Conservation (phyloP, 2,329 filamentous ascomycete species). For the Scytalidium lignicola region DNA sequence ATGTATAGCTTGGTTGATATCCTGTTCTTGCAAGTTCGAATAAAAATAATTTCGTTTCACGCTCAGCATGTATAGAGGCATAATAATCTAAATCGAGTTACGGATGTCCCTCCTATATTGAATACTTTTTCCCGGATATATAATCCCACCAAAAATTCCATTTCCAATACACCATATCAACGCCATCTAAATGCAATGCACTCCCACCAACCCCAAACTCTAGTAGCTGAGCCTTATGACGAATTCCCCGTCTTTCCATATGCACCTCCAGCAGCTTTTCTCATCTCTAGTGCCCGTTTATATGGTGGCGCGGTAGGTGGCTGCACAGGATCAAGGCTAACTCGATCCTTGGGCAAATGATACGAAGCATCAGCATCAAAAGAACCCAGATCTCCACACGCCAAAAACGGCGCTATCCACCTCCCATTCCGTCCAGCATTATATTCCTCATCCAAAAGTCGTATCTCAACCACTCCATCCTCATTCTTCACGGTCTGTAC, state of each 20-base stretch:
- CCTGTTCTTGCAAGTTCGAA: not conserved
- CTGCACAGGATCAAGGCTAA: conserved; percentile 87
- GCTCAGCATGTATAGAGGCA: no score
- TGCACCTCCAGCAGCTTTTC: conserved; percentile 68
- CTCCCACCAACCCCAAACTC: not conserved
- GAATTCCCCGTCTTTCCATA: conserved; percentile 25
- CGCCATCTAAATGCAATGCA: conserved; percentile 33
- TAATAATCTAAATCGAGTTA: no score
- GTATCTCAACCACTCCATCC: conserved; percentile 21
- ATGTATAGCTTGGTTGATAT: not conserved
- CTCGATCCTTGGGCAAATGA: conserved; percentile 76
- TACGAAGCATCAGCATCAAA: conserved; percentile 97
- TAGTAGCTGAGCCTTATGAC: not conserved
- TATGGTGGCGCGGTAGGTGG: conserved; percentile 95
- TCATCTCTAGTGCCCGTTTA: conserved; percentile 81
- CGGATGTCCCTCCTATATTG: no score
- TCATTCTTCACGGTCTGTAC: conserved; percentile 29
- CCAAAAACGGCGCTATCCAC: conserved; percentile 94
- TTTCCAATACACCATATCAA: not conserved
- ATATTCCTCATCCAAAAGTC: conserved; percentile 21
- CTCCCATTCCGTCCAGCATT: conserved; percentile 42
- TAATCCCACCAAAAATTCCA: not conserved
- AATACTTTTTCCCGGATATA: not conserved
- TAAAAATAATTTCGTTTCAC: not conserved
- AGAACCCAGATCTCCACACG: conserved; percentile 91